phyloP scores from a whole-genome alignment of 192 early-diverging fungal genomes.

The Lobosporangium transversale region DNA sequence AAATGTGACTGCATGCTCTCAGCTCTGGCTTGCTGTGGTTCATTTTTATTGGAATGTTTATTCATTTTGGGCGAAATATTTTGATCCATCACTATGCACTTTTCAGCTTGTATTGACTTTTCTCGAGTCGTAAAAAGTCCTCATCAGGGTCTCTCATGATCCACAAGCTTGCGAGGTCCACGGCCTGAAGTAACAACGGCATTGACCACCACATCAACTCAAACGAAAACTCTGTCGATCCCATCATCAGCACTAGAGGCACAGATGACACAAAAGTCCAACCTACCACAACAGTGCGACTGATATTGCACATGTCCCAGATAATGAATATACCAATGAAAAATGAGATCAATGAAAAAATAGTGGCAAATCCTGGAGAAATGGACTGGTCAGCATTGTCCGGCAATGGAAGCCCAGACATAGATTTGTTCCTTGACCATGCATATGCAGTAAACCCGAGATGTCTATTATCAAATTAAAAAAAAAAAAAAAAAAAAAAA shows the following conservation, averaged over 20 bases:
- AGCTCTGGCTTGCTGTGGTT: too few relatives aligned
- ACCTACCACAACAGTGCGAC: conserved; percentile 2
- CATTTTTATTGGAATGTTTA: background rate
- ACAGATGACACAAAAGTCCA: conserved; percentile 31
- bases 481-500: background rate
- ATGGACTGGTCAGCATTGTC: conserved; percentile 12
- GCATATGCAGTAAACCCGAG: conserved; percentile 16
- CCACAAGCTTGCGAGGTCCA: conserved; percentile 41
- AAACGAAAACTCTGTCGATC: conserved; percentile 29
- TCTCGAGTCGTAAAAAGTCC: conserved; percentile 28
- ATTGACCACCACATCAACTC: conserved; percentile 52
- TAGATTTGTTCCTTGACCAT: conserved; percentile 2
- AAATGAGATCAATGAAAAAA: conserved; percentile 37
- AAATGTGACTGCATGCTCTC: too few relatives aligned
- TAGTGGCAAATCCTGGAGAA: conserved; percentile 14
- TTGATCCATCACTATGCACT: conserved; percentile 25
- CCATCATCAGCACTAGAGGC: conserved; percentile 21
- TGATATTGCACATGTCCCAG: conserved; percentile 18
- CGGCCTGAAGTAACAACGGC: conserved; percentile 44
- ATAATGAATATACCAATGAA: conserved; percentile 31
- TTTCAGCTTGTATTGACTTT: conserved; percentile 46
- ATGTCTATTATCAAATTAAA: conserved; percentile 14
- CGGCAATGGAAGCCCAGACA: background rate
- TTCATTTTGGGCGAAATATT: background rate
- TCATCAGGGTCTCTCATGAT: conserved; percentile 45